Evolutionary conservation across 2,329 filamentous ascomycete species (phyloP), one percentile per base, ranked within the genome.

Genomic region (Lachnellula willkommii): DNA sequence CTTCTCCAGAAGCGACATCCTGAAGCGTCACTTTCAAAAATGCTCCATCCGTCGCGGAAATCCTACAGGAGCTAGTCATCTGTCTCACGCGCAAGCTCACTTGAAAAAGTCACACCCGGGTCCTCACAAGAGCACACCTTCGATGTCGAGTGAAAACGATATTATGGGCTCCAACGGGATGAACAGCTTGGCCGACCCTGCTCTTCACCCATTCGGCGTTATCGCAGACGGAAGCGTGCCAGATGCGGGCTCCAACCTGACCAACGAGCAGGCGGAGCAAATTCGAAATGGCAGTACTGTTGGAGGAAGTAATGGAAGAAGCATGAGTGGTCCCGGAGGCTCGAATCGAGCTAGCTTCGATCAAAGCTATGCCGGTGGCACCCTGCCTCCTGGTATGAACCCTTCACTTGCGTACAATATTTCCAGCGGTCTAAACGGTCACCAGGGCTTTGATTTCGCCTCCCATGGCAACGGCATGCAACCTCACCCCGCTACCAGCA

Each of bases 11-110:
- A 96, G 91, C 79, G 94, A 99, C 71, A 97, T 99, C 63, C 78
- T 99, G 68, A 99, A 99, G 80, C 90, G 94, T 63, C 94, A 99
- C 76, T 99, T 97, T 76, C 92, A 96, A 74, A 99, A 99, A 79
- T 99, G 94, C 77, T 96, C 94, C 40, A 90, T 96, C 63, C 87
- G 94, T 68, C 87, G 94, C 70, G 94, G 94, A 56, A 97, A 97
- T 75, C 93, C 94, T 53, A 96, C 91, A 15, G 92, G 92, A 66
- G 90, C 90, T 61, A 96, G 89, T 69, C 94, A 99, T 76, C 75
- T 99, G 73, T 95, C 92, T 65, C 91, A 96, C 74, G 90, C 91
- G 37, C 89, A 93, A 73, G 88, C 89, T 62, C 90, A 95, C 74
- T 80, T 94, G 69, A 93, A 91, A 78, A 92, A 91, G 76, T 80